Evolutionary conservation across 2,329 filamentous ascomycete species (phyloP), one percentile per base, ranked within the genome.

Genomic region (Parascedosporium putredinis): DNA sequence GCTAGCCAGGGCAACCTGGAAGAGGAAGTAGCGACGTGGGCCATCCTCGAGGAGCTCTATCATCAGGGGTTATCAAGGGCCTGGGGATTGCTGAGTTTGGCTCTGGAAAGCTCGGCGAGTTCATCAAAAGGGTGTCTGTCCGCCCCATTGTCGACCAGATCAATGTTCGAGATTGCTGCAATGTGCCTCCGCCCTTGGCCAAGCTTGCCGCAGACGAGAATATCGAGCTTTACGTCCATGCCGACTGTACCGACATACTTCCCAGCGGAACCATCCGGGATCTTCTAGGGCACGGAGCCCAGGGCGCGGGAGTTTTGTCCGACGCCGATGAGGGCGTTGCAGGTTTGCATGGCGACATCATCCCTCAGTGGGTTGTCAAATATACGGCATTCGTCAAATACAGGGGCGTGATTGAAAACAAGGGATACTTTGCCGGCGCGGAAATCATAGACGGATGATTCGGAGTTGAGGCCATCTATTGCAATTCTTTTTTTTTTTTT

Each of bases 311-410:
- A 6, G 76, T 96, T 8, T 70, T 96, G 52, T 83, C 84, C 4
- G 79, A 79, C 31, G 61, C 67, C n/a, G 70, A 74, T 6, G 66
- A 72, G 61, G 59, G 69, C 10, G 63, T 65, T 16, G 65, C 70
- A 8, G 84, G 86, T 0, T 70, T 95, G 51, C 74, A 77, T 56
- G 90, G 88, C 4, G 82, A 95, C 55, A 76, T 97, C 45, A 78
- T 80, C 52, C 90, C 93, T 24, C 83, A 91, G 63, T 98, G 93
- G 91, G 93, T 97, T 24, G 84, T 91, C 57, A 95, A 97, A 64
- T 98, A 98, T 64, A 96, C 91, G 33, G 93, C 93, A 1, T 91
- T 97, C 52, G 88, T 97, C 36, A 86, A 86, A 64, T 86, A 97
- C 63, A 76, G 93, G 49, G 93, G 93, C 12, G 93, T 98, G 7